Evolutionary conservation across 139 green algal genomes (phyloP).

Genomic region (Tetraselmis chui): DNA sequence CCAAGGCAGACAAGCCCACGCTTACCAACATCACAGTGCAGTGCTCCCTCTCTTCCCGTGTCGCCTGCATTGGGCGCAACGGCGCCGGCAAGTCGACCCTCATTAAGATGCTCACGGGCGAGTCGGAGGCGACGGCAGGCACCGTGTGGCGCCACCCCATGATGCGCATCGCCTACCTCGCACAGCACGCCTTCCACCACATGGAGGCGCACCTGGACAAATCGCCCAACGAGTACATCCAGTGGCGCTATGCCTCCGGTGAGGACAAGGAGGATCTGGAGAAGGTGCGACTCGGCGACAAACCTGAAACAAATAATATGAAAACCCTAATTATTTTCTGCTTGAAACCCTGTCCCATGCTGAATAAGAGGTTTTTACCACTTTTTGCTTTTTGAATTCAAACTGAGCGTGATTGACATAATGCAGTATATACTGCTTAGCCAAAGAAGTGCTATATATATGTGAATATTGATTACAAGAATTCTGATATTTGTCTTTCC

Average conservation of each 20-base stretch:
- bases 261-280: slow-evolving; percentile 81
- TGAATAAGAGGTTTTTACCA: no score
- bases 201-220: slow-evolving; percentile 89
- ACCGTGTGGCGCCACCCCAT: slow-evolving; percentile 87
- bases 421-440: no score
- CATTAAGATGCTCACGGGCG: slow-evolving; percentile 81
- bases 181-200: slow-evolving; percentile 95
- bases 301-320: not conserved
- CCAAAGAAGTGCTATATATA: no score
- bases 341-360: no score
- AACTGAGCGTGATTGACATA: no score
- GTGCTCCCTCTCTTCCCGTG: slow-evolving; percentile 64
- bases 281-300: slow-evolving; percentile 57
- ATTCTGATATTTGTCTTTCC: not conserved
- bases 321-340: no score
- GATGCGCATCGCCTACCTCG: slow-evolving; percentile 90
- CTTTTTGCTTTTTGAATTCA: no score
- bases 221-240: slow-evolving; percentile 92
- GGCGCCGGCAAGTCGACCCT: slow-evolving; percentile 90
- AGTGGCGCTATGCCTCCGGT: slow-evolving; percentile 83
- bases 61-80: slow-evolving; percentile 77
- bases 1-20: slow-evolving; percentile 49
- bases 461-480: no score
- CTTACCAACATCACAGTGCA: slow-evolving; percentile 66
- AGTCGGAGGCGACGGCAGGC: slow-evolving; percentile 65